A percentile compares a stretch with the other conserved stretches of the same genome.
phyloP scores from a whole-genome alignment of 2,329 filamentous ascomycete genomes.

The Magnaporthiopsis rhizophila region DNA sequence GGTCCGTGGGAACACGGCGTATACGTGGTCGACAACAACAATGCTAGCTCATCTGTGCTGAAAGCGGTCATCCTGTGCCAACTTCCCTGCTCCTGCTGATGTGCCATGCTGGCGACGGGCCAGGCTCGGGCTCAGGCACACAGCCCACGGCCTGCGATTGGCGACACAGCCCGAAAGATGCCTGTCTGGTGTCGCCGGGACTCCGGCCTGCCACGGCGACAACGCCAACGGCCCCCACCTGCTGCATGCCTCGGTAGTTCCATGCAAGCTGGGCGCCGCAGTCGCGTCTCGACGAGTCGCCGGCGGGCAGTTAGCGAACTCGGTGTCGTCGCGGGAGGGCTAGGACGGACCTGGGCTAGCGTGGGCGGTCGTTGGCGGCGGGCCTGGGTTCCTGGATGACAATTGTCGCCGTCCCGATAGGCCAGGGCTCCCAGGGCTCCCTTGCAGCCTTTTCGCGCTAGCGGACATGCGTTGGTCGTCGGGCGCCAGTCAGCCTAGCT shows the following conservation, averaged over 20 bases:
- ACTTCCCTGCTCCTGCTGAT: too few relatives aligned
- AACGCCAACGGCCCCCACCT: not conserved
- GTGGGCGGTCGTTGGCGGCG: too few relatives aligned
- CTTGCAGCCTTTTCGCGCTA: not conserved
- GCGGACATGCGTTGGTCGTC: not conserved
- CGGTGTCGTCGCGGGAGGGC: not conserved
- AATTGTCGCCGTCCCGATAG: not conserved
- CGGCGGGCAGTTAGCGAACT: not conserved
- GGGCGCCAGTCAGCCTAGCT: not conserved
- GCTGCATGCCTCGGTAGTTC: not conserved
- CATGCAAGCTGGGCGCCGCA: not conserved
- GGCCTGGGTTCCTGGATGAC: too few relatives aligned
- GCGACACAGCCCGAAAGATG: not conserved
- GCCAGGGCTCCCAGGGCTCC: too few relatives aligned
- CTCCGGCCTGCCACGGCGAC: not conserved
- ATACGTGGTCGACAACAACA: not conserved
- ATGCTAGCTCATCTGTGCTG: too few relatives aligned
- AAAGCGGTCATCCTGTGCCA: not conserved
- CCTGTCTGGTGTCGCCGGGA: not conserved
- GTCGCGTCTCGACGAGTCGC: not conserved
- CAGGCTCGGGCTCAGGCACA: too few relatives aligned
- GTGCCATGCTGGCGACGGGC: too few relatives aligned
- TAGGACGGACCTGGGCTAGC: not conserved
- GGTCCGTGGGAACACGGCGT: not conserved
- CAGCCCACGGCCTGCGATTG: too few relatives aligned